Evolutionary conservation across 495 filamentous ascomycete genomes (phyloP).

Genomic region (Lineolata rhizophorae): DNA sequence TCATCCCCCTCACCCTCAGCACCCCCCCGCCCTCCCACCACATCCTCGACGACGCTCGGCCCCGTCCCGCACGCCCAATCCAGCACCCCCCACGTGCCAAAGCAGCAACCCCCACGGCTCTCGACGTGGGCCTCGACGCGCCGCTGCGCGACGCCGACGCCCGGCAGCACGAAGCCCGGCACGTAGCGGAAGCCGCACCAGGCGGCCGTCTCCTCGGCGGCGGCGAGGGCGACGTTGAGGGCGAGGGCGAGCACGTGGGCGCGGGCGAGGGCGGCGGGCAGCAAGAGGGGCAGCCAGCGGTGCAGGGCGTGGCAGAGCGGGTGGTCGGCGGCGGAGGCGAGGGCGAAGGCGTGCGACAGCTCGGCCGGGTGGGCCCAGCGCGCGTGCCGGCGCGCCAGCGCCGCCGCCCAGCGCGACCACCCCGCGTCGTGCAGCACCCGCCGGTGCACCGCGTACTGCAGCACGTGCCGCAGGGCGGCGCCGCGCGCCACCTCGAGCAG

Average conservation of each 20-base stretch:
- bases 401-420: slow-evolving; percentile 12
- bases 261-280: slow-evolving; percentile 41
- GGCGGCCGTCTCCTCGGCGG: slow-evolving; percentile 53
- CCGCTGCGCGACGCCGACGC: slow-evolving; percentile 50
- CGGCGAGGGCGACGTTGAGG: slow-evolving; percentile 40
- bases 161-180: slow-evolving; percentile 42
- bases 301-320: slow-evolving; percentile 45
- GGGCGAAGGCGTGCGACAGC: slow-evolving; percentile 38
- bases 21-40: neutral
- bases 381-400: slow-evolving; percentile 31
- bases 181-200: slow-evolving; percentile 68
- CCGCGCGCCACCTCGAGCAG: too few species aligned
- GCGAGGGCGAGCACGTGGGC: slow-evolving; percentile 66
- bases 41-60: slow-evolving; percentile 16
- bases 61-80: slow-evolving; percentile 60
- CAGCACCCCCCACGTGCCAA: slow-evolving; percentile 51
- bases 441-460: slow-evolving; percentile 54
- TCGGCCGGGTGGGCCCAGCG: slow-evolving; percentile 46
- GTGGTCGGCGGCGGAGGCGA: slow-evolving; percentile 59
- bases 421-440: slow-evolving; percentile 46
- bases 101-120: slow-evolving; percentile 43
- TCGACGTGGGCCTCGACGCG: slow-evolving; percentile 47
- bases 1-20: too few species aligned
- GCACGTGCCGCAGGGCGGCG: too few species aligned
- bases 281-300: slow-evolving; percentile 49